A percentile compares a stretch with the other conserved stretches of the same genome.
Evolutionary conservation across 257 asterid species (phyloP).

Genomic region (Eustoma russellianum): DNA sequence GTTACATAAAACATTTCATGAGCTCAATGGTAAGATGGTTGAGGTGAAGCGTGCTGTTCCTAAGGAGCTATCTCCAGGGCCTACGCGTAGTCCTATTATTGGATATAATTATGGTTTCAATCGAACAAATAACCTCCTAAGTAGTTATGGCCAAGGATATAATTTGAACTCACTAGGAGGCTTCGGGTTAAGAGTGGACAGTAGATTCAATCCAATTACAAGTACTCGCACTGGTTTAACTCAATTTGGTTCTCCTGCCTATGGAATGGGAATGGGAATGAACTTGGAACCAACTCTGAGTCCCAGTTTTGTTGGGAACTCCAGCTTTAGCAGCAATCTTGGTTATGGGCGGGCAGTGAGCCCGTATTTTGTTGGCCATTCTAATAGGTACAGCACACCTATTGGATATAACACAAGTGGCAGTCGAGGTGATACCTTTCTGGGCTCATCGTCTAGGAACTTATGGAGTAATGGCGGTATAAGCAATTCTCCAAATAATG

Average conservation of each 20-base stretch:
- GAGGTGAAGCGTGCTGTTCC: conserved; percentile 90
- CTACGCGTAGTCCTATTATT: conserved; percentile 50
- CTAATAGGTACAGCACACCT: conserved; percentile 54
- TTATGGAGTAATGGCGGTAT: conserved; percentile 65
- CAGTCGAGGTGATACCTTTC: conserved; percentile 45
- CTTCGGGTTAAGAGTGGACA: conserved; percentile 57
- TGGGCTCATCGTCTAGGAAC: conserved; percentile 41
- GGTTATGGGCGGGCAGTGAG: conserved; percentile 52
- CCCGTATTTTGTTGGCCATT: conserved; percentile 48
- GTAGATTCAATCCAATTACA: conserved; percentile 52
- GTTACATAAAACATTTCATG: conserved; percentile 63
- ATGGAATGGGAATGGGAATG: conserved; percentile 63
- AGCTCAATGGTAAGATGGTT: conserved; percentile 70
- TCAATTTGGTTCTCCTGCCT: conserved; percentile 34
- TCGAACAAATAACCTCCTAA: conserved; percentile 49
- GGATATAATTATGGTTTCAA: conserved; percentile 51
- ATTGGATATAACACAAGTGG: conserved; percentile 51
- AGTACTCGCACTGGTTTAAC: conserved; percentile 54
- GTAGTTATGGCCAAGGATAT: conserved; percentile 49
- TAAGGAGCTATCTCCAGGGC: conserved; percentile 63
- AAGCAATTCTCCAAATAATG: conserved; percentile 39
- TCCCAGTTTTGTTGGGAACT: conserved; percentile 47
- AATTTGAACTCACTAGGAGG: conserved; percentile 48
- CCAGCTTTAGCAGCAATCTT: conserved; percentile 48
- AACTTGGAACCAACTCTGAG: conserved; percentile 56